Base-by-base conservation (phyloP, 371 early-diverging fungal species). In the Mortierella sp. region DNA sequence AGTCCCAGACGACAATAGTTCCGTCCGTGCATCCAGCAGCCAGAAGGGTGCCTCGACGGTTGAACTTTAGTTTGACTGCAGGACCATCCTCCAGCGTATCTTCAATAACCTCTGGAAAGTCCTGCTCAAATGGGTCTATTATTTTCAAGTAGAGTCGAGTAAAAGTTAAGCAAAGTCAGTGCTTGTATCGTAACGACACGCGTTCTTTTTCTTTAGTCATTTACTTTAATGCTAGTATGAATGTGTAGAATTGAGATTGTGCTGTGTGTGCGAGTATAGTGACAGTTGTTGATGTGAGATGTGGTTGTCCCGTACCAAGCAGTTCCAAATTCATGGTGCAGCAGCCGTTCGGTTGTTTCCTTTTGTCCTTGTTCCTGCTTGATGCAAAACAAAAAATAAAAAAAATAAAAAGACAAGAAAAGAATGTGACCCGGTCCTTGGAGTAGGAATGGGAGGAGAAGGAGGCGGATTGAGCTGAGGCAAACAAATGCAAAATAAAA, bases 11-110 rank as follows among this genome's bases (percentile, higher is more conserved):
- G n/a, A 92, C 90, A 80, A 95, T 94, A 10, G 91, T 89, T n/a
- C 98, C 98, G 81, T 96, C 97, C 3, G 90, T 88, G 78, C 95
- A 94, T 45, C 96, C 97, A 4, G 95, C 94, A 38, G 96, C 97
- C 76, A 97, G 85, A 47, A 94, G 84, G 7, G 94, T 95, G 31
- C 97, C 97, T 72, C 91, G 88, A 87, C 93, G 90, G 83, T 96
- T 95, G 77, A 94, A 95, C 68, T 90, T 88, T 73, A 94, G 93
- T 31, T 89, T 91, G 10, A 91, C 90, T 0, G 93, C 94, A 70
- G 92, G 93, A 11, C 94, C 94, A 80, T 96, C 95, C 80, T 94
- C 95, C n/a, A 97, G 80, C 0, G 93, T 94, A 42, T 93, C 95
- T 84, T 95, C 95, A 57, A 97, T 94, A 54, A 92, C 88, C 80